A percentile compares a stretch with the other conserved stretches of the same genome.
Evolutionary conservation across 2,329 filamentous ascomycete species (phyloP).

Genomic region (Mollisiaceae sp.): DNA sequence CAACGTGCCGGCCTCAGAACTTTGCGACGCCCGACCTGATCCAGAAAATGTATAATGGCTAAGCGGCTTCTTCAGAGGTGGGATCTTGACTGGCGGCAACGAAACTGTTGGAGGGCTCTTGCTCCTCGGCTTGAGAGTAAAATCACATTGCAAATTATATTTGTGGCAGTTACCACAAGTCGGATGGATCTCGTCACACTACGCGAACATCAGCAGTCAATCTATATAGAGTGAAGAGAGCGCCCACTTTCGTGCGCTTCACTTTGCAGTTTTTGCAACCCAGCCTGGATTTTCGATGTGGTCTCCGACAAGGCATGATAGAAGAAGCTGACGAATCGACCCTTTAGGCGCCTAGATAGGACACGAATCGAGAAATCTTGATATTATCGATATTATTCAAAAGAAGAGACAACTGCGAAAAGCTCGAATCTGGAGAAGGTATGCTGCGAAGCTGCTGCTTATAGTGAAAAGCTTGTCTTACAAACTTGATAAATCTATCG

Average conservation of each 20-base stretch:
- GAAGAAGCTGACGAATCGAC: neutral
- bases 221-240: neutral
- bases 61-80: constrained; percentile 8
- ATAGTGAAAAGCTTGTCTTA: neutral
- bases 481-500: neutral
- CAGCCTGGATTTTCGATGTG: constrained; percentile 70
- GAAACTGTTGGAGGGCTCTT: neutral
- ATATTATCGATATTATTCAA: too few species aligned
- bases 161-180: constrained; percentile 67
- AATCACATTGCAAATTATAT: constrained; percentile 67
- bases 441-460: neutral
- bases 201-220: constrained; percentile 6
- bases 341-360: neutral
- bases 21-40: neutral
- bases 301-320: constrained; percentile 49
- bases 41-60: neutral
- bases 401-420: too few species aligned
- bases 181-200: constrained; percentile 70
- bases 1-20: neutral
- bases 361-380: too few species aligned
- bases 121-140: constrained; percentile 49
- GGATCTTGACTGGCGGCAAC: constrained; percentile 20
- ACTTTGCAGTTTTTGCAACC: constrained; percentile 69
- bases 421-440: neutral
- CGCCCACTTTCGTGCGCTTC: constrained; percentile 67